Conservation (phyloP, 176 grass and related monocot species). For the Rhynchospora pubera region DNA sequence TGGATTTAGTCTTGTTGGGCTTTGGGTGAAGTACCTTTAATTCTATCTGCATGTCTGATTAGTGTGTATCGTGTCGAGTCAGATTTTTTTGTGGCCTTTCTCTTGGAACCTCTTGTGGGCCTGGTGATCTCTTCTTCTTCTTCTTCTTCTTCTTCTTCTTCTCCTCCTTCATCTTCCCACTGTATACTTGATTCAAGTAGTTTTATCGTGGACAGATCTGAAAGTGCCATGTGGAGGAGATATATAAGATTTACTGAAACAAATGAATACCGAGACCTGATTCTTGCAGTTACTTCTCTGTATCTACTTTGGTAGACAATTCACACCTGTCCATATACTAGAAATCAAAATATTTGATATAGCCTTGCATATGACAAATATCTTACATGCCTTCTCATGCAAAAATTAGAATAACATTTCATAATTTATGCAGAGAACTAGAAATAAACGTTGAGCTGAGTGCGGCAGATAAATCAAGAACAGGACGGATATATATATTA, state of each 20-base stretch:
- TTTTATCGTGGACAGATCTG: neutral
- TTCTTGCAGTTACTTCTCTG: neutral
- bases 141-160: no score
- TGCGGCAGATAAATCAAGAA: no score
- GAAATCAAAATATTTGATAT: neutral
- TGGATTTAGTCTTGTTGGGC: neutral
- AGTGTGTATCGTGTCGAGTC: neutral
- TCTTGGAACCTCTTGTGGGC: neutral
- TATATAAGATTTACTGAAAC: neutral
- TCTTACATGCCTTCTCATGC: neutral
- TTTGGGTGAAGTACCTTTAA: no score
- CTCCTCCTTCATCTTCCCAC: neutral
- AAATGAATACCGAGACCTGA: neutral
- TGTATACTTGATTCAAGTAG: neutral
- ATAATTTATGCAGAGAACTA: neutral
- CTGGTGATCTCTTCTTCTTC: neutral
- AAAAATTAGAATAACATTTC: neutral
- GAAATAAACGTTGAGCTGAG: no score
- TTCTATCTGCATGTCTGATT: neutral
- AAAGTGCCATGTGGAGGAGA: conserved; percentile 2
- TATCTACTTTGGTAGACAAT: neutral
- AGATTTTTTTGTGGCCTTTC: neutral
- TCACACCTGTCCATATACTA: neutral
- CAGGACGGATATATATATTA: no score
- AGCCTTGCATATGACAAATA: neutral